A percentile compares a stretch with the other conserved stretches of the same genome.
These are phyloP conservation scores for Gypsophila paniculata DNA, from an alignment of 179 eudicot genomes.

Conservation along the genomic window DNA sequence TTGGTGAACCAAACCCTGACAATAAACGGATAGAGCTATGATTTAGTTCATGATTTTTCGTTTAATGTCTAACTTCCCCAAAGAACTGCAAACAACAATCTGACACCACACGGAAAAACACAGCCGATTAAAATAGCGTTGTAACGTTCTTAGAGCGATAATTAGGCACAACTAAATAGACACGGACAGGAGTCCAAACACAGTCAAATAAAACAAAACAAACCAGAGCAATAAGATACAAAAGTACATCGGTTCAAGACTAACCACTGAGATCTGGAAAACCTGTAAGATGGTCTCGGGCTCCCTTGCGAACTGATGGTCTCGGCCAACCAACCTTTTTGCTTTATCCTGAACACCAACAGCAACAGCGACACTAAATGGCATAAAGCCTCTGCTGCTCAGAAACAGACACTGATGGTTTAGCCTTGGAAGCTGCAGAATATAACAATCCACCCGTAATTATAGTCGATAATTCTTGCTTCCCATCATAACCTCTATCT, in stretches of 20 bases:
- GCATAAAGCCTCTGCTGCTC: slow-evolving; percentile 67
- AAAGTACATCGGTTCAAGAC: slow-evolving; percentile 23
- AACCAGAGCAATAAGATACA: slow-evolving; percentile 1
- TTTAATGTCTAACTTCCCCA: too few species aligned
- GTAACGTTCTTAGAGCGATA: too few species aligned
- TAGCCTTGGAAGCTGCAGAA: slow-evolving; percentile 66
- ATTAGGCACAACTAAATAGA: neutral
- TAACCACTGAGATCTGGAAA: slow-evolving; percentile 81
- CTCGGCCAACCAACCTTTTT: slow-evolving; percentile 41
- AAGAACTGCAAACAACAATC: neutral
- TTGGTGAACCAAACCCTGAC: too few species aligned
- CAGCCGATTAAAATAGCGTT: neutral
- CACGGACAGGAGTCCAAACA: neutral
- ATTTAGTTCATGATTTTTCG: too few species aligned
- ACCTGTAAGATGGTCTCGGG: slow-evolving; percentile 64
- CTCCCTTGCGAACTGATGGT: slow-evolving; percentile 53
- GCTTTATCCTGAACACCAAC: slow-evolving; percentile 53
- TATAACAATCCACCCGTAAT: slow-evolving; percentile 56
- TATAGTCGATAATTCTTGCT: slow-evolving; percentile 46
- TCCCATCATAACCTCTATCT: slow-evolving; percentile 41
- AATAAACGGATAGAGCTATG: too few species aligned
- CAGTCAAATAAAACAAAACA: neutral
- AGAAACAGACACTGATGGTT: slow-evolving; percentile 78
- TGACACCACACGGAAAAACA: neutral
- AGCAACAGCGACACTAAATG: slow-evolving; percentile 39